phyloP scores from a whole-genome alignment of 208 protist species.

The Trypanosoma vivax region DNA sequence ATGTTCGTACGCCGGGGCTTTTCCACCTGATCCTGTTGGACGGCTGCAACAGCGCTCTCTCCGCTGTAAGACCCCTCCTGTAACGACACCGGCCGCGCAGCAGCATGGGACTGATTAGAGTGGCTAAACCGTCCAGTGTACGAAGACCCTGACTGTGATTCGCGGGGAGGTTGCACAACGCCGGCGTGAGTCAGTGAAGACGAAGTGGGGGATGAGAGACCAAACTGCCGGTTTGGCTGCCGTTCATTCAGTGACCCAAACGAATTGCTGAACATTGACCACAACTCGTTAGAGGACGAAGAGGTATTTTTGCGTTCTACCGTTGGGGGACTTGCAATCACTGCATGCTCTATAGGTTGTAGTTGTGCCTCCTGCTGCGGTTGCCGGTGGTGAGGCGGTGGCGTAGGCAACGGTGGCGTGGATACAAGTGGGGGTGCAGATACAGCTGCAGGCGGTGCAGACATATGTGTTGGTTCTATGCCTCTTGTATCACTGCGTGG shows the following conservation, averaged over 20 bases:
- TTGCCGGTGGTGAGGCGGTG: conserved; percentile 1
- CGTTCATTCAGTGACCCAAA: background rate
- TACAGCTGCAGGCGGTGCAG: background rate
- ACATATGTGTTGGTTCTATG: too few relatives aligned
- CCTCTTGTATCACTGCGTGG: too few relatives aligned
- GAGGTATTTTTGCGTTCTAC: background rate
- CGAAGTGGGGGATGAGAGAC: background rate
- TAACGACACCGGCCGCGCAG: background rate
- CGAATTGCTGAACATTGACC: conserved; percentile 2
- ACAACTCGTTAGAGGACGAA: background rate
- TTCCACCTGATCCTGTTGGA: too few relatives aligned
- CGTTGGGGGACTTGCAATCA: background rate
- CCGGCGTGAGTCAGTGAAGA: background rate
- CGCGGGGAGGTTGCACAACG: too few relatives aligned
- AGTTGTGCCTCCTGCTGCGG: conserved; percentile 1
- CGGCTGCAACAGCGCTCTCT: too few relatives aligned
- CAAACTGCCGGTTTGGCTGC: background rate
- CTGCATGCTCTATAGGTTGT: background rate
- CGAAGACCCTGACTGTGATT: background rate
- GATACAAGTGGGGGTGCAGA: background rate
- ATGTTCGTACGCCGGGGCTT: too few relatives aligned
- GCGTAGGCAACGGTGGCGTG: background rate
- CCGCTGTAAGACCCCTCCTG: background rate
- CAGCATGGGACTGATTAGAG: too few relatives aligned
- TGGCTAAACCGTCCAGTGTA: conserved; percentile 17